A percentile compares a stretch with the other conserved stretches of the same genome.
These are phyloP conservation scores for Suhomyces vadensis DNA, from an alignment of 805 yeast genomes.

Conservation along the genomic window DNA sequence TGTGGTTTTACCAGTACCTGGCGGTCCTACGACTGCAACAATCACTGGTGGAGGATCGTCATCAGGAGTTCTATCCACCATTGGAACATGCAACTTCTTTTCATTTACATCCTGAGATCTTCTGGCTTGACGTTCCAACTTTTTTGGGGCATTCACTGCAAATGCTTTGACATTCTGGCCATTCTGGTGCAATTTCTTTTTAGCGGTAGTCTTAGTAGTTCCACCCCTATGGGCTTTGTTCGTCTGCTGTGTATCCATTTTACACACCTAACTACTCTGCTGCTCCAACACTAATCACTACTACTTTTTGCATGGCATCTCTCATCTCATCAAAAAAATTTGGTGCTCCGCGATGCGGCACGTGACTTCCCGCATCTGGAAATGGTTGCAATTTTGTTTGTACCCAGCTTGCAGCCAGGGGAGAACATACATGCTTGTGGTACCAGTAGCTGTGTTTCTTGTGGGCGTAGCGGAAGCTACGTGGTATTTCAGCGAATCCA, in stretches of 20 bases:
- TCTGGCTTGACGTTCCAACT: slow-evolving; percentile 78
- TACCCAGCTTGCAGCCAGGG: neutral
- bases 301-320: slow-evolving; percentile 1
- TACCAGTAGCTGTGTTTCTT: neutral
- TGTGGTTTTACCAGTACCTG: slow-evolving; percentile 97
- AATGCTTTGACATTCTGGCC: slow-evolving; percentile 56
- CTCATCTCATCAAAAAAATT: slow-evolving; percentile 6
- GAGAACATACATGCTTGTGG: neutral
- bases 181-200: slow-evolving; percentile 84
- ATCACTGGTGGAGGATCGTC: slow-evolving; percentile 97
- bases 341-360: neutral
- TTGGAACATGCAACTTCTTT: slow-evolving; percentile 88
- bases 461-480: slow-evolving; percentile 7
- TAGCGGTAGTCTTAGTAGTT: slow-evolving; percentile 55
- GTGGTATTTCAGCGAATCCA: slow-evolving; percentile 29
- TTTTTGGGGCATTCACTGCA: slow-evolving; percentile 65
- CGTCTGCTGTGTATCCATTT: slow-evolving; percentile 48
- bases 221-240: slow-evolving; percentile 83
- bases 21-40: slow-evolving; percentile 97
- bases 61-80: slow-evolving; percentile 96
- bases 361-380: neutral
- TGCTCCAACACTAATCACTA: neutral
- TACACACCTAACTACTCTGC: neutral
- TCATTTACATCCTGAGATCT: slow-evolving; percentile 84
- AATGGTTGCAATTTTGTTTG: slow-evolving; percentile 1